These are phyloP conservation scores for Tulasnella sp. DNA, from an alignment of 768 basidiomycete genomes.

Conservation along the genomic window DNA sequence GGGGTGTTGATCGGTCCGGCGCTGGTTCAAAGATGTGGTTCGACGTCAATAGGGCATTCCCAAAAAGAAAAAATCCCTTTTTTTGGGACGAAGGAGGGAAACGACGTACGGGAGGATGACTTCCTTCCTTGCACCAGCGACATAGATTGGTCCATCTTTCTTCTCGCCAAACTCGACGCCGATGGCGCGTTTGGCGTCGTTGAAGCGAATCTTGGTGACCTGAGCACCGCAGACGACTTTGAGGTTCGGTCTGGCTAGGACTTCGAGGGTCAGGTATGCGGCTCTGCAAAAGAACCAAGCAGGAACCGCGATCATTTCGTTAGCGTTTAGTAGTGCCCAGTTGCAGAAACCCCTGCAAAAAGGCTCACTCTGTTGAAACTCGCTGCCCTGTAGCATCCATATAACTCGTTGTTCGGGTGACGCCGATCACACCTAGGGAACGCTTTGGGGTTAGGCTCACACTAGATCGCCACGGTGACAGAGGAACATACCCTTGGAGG, in stretches of 20 bases:
- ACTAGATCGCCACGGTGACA: no score
- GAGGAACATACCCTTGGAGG: no score
- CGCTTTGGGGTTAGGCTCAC: not conserved
- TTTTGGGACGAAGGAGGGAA: not conserved
- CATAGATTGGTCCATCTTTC: slow-evolving; percentile 8
- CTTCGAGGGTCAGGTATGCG: slow-evolving; percentile 29
- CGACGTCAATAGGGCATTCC: no score
- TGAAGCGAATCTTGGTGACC: slow-evolving; percentile 29
- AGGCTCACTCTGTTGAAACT: slow-evolving; percentile 22
- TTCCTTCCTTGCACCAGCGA: slow-evolving; percentile 25
- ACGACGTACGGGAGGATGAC: slow-evolving; percentile 29
- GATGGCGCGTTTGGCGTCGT: slow-evolving; percentile 19
- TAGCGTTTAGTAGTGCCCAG: no score
- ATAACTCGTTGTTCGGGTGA: slow-evolving; percentile 22
- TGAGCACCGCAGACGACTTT: slow-evolving; percentile 23
- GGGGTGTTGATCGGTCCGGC: slow-evolving; percentile 40
- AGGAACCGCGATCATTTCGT: no score
- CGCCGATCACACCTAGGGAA: not conserved
- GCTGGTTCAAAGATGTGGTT: no score
- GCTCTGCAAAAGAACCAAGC: no score
- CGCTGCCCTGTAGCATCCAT: slow-evolving; percentile 26
- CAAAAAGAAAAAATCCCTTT: no score
- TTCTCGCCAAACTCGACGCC: slow-evolving; percentile 28
- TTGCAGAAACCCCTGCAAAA: no score
- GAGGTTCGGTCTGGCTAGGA: slow-evolving; percentile 29